Conservation (phyloP, 2,329 filamentous ascomycete species). For the Epichloe brachyelytri region DNA sequence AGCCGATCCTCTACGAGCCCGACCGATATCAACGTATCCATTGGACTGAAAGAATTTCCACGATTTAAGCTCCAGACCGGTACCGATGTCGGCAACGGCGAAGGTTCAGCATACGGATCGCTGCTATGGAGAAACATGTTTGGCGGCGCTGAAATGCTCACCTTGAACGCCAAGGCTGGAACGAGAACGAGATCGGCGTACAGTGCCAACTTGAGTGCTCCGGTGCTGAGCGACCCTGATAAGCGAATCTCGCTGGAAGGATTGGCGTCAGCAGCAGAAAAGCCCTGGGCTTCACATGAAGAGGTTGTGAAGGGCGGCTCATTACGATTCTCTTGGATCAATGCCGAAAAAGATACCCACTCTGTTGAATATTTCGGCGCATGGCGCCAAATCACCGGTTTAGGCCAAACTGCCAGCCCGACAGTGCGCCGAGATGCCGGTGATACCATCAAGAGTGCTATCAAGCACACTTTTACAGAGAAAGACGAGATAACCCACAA, state of each 20-base stretch:
- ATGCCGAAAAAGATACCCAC: constrained; percentile 51
- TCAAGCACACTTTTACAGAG: constrained; percentile 69
- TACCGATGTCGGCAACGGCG: constrained; percentile 84
- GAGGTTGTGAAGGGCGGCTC: constrained; percentile 71
- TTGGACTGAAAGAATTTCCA: constrained; percentile 71
- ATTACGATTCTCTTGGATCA: constrained; percentile 64
- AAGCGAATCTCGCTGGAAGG: constrained; percentile 67
- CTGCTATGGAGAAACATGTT: constrained; percentile 83
- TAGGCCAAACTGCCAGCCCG: constrained; percentile 63
- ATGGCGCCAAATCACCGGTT: constrained; percentile 80
- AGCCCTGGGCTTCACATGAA: constrained; percentile 89
- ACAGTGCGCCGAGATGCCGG: constrained; percentile 76
- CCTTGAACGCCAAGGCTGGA: constrained; percentile 75
- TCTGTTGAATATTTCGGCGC: constrained; percentile 67
- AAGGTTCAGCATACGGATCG: constrained; percentile 87
- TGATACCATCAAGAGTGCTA: constrained; percentile 77
- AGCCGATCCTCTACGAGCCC: constrained; percentile 53
- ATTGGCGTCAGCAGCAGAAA: constrained; percentile 71
- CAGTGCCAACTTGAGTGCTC: constrained; percentile 71
- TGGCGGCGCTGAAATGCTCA: constrained; percentile 82
- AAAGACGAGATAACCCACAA: constrained; percentile 72
- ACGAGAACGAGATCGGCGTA: constrained; percentile 88
- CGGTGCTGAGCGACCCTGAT: constrained; percentile 74
- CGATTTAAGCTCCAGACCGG: constrained; percentile 84
- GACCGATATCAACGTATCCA: constrained; percentile 70